These are phyloP conservation scores for Rhizoctonia solani DNA, from an alignment of 1,284 basidiomycete species.

Conservation along the genomic window DNA sequence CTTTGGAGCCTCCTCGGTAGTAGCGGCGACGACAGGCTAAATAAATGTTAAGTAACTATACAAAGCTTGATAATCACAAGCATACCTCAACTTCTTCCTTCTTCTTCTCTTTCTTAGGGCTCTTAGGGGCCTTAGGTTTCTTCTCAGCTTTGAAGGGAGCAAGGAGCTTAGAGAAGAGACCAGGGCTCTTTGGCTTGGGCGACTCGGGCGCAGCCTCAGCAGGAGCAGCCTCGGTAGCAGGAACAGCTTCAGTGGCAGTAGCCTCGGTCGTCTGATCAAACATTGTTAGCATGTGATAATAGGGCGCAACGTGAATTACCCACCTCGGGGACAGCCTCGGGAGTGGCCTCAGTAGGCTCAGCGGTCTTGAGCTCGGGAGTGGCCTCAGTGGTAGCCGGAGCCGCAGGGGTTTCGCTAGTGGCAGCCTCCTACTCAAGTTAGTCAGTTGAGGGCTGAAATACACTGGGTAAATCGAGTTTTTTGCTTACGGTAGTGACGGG, in stretches of 20 bases:
- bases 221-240: constrained; percentile 40
- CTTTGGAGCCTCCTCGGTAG: constrained; percentile 39
- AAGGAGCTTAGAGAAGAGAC: constrained; percentile 68
- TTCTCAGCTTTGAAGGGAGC: constrained; percentile 62
- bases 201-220: constrained; percentile 31
- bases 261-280: constrained; percentile 10
- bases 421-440: not conserved
- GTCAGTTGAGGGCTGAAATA: not conserved
- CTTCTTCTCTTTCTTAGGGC: constrained; percentile 54
- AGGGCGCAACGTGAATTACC: not conserved
- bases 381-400: constrained; percentile 8
- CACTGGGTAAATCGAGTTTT: not conserved
- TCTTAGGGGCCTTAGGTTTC: constrained; percentile 59
- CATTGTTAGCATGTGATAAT: constrained; percentile 40
- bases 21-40: constrained; percentile 41
- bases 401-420: not conserved
- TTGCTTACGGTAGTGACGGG: constrained; percentile 23
- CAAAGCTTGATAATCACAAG: not conserved
- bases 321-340: constrained; percentile 38
- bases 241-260: constrained; percentile 48
- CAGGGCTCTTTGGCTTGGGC: constrained; percentile 51
- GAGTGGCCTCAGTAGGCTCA: too few species aligned
- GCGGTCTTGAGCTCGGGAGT: too few species aligned
- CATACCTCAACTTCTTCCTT: constrained; percentile 34
- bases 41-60: not conserved